These are phyloP conservation scores for Solanum hybrid DNA, from an alignment of 305 asterid genomes.

Conservation along the genomic window DNA sequence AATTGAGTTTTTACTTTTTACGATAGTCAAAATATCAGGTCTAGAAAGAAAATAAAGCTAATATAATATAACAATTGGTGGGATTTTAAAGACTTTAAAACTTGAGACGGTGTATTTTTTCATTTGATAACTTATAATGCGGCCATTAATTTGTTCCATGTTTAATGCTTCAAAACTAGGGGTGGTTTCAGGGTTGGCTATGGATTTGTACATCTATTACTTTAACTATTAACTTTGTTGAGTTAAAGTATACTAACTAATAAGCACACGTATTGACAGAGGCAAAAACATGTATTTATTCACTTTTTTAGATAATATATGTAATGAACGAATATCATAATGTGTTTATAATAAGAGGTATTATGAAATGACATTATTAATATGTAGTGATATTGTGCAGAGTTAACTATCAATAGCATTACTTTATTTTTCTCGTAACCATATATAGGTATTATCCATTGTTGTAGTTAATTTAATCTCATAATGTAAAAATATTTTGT, in stretches of 20 bases:
- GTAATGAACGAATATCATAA: too few relatives aligned
- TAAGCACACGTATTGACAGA: too few relatives aligned
- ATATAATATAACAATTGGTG: background rate
- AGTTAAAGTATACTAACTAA: too few relatives aligned
- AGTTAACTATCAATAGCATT: background rate
- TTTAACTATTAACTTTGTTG: too few relatives aligned
- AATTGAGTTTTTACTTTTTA: too few relatives aligned
- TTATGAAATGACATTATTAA: background rate
- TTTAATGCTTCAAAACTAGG: background rate
- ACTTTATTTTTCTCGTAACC: background rate
- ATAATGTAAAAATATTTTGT: background rate
- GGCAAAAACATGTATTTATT: too few relatives aligned
- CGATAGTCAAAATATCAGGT: background rate
- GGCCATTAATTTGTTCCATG: background rate
- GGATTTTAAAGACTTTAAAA: background rate
- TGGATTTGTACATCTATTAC: background rate
- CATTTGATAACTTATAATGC: background rate
- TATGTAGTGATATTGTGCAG: too few relatives aligned
- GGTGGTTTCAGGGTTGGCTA: background rate
- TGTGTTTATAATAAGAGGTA: background rate
- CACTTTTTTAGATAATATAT: too few relatives aligned
- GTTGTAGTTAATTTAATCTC: background rate
- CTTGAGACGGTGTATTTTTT: background rate
- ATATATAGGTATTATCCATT: background rate
- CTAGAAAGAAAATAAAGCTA: background rate